Evolutionary conservation across 257 asterid genomes (phyloP), one percentile per base, ranked within the genome.

Genomic region (Nicotiana otophora): DNA sequence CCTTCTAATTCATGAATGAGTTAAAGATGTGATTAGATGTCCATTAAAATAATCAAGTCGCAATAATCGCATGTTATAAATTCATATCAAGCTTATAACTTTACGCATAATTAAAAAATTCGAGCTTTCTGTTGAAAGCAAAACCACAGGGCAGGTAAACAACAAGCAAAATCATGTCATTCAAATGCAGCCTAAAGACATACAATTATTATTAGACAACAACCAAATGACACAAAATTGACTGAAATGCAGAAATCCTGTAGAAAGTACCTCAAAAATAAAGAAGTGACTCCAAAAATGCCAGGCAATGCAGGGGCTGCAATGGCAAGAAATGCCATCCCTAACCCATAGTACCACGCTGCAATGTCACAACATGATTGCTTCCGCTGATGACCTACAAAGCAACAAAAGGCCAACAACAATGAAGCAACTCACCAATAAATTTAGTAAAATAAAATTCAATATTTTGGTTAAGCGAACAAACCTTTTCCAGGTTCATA

Each of bases 401-500:
- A 75, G 85, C 83, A 86, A 76, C 80, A 85, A 74, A 86, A 23
- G 34, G 55, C 42, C 77, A 68, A 77, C 42, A 83, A 54, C 20
- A 82, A 60, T 75, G 83, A 74, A 26, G 68, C 65, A 83, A 54
- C 33, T 36, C 20, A 17, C 54, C 78, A 0, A 77, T 58, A 70
- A 83, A 82, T 83, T 78, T 61, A 80, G 39, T 77, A 81, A 78
- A 65, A 61, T 12, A 51, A 4, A 54, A 57, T 57, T 51, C 78
- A 34, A 11, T 64, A 61, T 64, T 61, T 2, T 64, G 76, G 48
- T 81, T 72, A 77, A 67, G 46, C 63, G 23, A 78, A 57, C 84
- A 1, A 84, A 94, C 99, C 98, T 94, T 96, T 96, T 84, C 91
- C 96, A 84, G 95, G 91, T 78, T 94, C 94, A 68, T 91, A 89